Evolutionary conservation across 2,329 filamentous ascomycete genomes (phyloP), one percentile per base, ranked within the genome.

Genomic region (Paecilomyces variotii): DNA sequence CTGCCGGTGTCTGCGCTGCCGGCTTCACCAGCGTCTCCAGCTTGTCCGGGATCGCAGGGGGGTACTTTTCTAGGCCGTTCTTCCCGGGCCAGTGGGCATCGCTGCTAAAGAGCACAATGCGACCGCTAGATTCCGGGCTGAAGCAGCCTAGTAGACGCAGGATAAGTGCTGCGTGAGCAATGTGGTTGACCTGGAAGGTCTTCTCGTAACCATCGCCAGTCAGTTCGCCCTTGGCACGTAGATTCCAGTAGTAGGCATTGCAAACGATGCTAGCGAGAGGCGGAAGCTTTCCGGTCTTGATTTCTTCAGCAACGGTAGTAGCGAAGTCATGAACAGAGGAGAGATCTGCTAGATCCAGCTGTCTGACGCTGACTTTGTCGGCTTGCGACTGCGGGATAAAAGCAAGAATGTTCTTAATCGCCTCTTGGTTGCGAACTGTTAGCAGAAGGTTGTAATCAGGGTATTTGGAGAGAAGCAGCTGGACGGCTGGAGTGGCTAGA

Each of bases 211-310:
- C 68, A 57, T 78, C 75, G 0, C 49, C 59, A 1, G 75, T 75
- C 26, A 71, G 62, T 57, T 75, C 68, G 2, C 68, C 60, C 9
- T 68, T 67, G 4, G 56, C 55, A 24, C 66, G 61, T 10, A 78
- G 61, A 28, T 75, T 76, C 70, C 72, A 75, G 51, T 72, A 70
- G 59, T 70, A 73, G 6, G 76, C 76, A 59, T 78, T 78, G 61
- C 73, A 76, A 26, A 78, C 62, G 24, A 79, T 72, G n/a, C 67
- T 66, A 14, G 60, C 60, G 26, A 78, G 64, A 1, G 63, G 70
- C 0, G 73, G 72, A 2, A 74, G 58, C 32, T 65, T 66, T 25
- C 64, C 63, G 3, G 64, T 57, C 1, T 57, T n/a, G 7, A 78
- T 64, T 32, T 70, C 68, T 0, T 61, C 32, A 2, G 68, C 62